Percentiles rank a stretch among this genome's conserved stretches.
These are phyloP conservation scores for Xylariaceae sp. DNA, from an alignment of 2,329 filamentous ascomycete genomes.

Conservation along the genomic window DNA sequence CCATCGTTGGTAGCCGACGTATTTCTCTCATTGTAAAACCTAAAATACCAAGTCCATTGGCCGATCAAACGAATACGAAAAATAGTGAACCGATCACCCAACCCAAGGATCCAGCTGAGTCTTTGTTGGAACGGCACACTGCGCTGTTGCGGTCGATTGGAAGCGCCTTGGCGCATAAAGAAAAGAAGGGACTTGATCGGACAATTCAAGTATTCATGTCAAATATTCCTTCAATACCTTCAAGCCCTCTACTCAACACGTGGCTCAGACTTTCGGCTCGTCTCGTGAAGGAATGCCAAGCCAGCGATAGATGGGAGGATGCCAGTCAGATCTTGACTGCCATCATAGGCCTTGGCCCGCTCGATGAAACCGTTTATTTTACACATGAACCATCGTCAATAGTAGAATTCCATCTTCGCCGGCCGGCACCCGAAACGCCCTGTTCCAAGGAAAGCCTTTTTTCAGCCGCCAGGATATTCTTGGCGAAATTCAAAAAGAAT, in stretches of 20 bases:
- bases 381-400: constrained; percentile 33
- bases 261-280: constrained; percentile 28
- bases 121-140: background rate
- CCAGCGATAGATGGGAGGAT: constrained; percentile 27
- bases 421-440: constrained; percentile 6
- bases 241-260: constrained; percentile 10
- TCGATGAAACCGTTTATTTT: constrained; percentile 34
- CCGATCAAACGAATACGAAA: background rate
- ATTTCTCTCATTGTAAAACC: background rate
- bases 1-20: background rate
- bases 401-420: constrained; percentile 28
- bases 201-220: constrained; percentile 22
- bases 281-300: constrained; percentile 33
- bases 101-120: background rate
- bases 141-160: constrained; percentile 3
- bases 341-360: constrained; percentile 24
- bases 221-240: constrained; percentile 6
- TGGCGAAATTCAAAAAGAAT: constrained; percentile 28
- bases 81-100: background rate
- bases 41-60: background rate
- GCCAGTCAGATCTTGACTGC: constrained; percentile 30
- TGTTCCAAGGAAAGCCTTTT: constrained; percentile 15
- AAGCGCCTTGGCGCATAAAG: constrained; percentile 8
- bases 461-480: constrained; percentile 30
- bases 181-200: constrained; percentile 20